phyloP scores from a whole-genome alignment of 331 rosid genomes.

The Arachis monticola region DNA sequence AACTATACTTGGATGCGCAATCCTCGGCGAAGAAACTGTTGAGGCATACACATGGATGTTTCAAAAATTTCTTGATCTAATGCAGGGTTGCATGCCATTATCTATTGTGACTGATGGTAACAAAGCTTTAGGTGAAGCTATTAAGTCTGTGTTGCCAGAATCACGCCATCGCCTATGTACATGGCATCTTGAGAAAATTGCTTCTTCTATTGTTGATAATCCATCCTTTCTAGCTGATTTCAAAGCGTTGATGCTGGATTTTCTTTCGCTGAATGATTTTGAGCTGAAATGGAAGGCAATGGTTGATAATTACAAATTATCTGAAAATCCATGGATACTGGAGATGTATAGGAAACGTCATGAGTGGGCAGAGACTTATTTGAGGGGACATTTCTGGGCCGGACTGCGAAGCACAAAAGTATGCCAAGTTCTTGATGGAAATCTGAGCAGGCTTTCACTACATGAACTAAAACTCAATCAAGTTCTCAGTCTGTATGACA shows the following conservation, averaged over 20 bases:
- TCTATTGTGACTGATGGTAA: conserved; percentile 33
- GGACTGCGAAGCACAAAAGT: conserved; percentile 21
- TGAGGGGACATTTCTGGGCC: conserved; percentile 28
- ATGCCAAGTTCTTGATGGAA: conserved; percentile 10
- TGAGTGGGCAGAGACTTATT: conserved; percentile 35
- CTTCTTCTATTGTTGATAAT: neutral
- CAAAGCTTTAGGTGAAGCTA: conserved; percentile 25
- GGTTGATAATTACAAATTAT: conserved; percentile 23
- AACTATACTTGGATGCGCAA: conserved; percentile 30
- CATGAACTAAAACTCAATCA: neutral
- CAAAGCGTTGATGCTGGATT: conserved; percentile 24
- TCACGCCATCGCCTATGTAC: conserved; percentile 13
- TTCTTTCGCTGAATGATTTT: conserved; percentile 15
- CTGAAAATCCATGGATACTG: conserved; percentile 12
- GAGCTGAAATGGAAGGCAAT: conserved; percentile 31
- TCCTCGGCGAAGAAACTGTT: conserved; percentile 21
- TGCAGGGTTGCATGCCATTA: conserved; percentile 30
- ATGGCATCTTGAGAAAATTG: conserved; percentile 22
- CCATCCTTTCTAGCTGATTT: conserved; percentile 10
- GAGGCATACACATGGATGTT: conserved; percentile 32
- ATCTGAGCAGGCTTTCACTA: neutral
- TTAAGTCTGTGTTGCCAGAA: conserved; percentile 18
- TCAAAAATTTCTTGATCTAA: conserved; percentile 26
- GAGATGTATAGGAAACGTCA: conserved; percentile 26
- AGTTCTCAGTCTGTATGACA: neutral